Evolutionary conservation across 2,329 filamentous ascomycete genomes (phyloP).

Genomic region (Botryotinia convoluta): DNA sequence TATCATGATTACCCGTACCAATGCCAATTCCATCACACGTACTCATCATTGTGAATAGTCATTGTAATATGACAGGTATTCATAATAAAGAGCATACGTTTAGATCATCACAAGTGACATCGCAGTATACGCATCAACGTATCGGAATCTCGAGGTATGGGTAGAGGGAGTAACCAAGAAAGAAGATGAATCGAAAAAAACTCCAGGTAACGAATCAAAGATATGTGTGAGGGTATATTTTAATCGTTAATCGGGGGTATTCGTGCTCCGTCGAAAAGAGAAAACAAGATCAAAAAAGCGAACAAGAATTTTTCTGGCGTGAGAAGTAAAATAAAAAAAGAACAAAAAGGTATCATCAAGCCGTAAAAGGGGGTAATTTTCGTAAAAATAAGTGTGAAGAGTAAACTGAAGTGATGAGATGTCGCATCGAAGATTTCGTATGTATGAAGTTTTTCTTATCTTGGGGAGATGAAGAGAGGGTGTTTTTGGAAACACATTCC

Average conservation of each 20-base stretch:
- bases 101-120: background rate
- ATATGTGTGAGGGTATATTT: conserved; percentile 13
- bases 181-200: conserved; percentile 10
- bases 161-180: background rate
- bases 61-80: background rate
- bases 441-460: background rate
- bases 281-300: background rate
- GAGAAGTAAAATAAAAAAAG: background rate
- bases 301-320: background rate
- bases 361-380: conserved; percentile 2
- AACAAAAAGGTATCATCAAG: conserved; percentile 15
- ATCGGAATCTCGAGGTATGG: background rate
- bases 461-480: background rate
- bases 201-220: conserved; percentile 20
- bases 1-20: background rate
- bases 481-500: conserved; percentile 11
- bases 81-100: background rate
- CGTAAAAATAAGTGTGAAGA: conserved; percentile 2
- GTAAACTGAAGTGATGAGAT: background rate
- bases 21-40: background rate
- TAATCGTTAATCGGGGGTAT: conserved; percentile 17
- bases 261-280: conserved; percentile 9
- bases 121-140: background rate
- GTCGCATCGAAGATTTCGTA: conserved; percentile 18
- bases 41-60: background rate